phyloP scores from a whole-genome alignment of 2,329 filamentous ascomycete genomes.

The Anthostomella pinea region DNA sequence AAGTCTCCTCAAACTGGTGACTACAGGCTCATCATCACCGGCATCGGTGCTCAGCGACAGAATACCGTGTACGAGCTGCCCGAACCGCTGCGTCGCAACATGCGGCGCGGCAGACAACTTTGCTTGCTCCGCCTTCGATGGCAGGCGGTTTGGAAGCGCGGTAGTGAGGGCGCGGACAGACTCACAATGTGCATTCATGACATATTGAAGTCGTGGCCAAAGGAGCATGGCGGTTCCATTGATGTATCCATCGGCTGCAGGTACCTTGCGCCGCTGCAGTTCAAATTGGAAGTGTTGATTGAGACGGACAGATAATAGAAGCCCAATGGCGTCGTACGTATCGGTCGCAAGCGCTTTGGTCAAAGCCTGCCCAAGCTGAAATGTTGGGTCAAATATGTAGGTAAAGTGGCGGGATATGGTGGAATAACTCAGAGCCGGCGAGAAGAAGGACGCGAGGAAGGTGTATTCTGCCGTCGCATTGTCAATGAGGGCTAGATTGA shows the following conservation, averaged over 20 bases:
- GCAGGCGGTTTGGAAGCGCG: slow-evolving; percentile 46
- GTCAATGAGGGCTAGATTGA: slow-evolving; percentile 90
- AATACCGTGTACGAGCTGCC: slow-evolving; percentile 84
- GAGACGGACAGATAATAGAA: slow-evolving; percentile 86
- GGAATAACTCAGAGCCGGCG: slow-evolving; percentile 70
- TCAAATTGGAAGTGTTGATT: slow-evolving; percentile 96
- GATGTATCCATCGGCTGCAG: slow-evolving; percentile 84
- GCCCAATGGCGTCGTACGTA: slow-evolving; percentile 79
- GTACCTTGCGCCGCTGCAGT: slow-evolving; percentile 85
- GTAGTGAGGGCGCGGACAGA: slow-evolving; percentile 67
- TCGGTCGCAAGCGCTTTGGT: slow-evolving; percentile 74
- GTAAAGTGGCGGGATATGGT: slow-evolving; percentile 79
- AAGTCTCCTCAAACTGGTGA: slow-evolving; percentile 73
- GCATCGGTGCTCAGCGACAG: slow-evolving; percentile 82
- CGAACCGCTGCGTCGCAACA: slow-evolving; percentile 90
- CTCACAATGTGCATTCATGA: slow-evolving; percentile 91
- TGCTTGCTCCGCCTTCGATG: slow-evolving; percentile 49
- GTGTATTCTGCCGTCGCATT: slow-evolving; percentile 94
- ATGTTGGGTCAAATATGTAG: slow-evolving; percentile 86
- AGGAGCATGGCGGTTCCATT: slow-evolving; percentile 95
- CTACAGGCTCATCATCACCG: slow-evolving; percentile 90
- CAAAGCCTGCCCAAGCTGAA: slow-evolving; percentile 74
- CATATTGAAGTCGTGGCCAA: slow-evolving; percentile 91
- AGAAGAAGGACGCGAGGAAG: slow-evolving; percentile 88
- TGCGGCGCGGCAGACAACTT: slow-evolving; percentile 80